Evolutionary conservation across 805 yeast genomes (phyloP), one percentile per base, ranked within the genome.

Genomic region (Kluyveromyces starmeri): DNA sequence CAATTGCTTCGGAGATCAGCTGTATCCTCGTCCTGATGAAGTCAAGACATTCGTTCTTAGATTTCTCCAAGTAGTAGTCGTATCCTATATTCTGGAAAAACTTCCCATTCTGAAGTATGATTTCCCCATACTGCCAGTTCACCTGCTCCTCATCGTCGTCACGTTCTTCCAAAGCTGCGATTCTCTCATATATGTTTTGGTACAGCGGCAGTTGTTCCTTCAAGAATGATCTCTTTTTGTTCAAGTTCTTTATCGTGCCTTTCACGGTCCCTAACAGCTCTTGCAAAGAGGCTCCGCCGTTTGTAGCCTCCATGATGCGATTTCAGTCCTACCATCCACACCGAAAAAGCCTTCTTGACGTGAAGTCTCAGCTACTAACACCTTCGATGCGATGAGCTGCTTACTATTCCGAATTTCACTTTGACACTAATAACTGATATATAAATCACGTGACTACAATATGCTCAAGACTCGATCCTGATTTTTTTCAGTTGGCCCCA

Each of bases 1-100:
- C 44, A 3, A 69, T 56, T 2, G 72, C 68, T n/a, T 54, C 54
- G 2, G 51, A 50, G 15, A 69, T 53, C 5, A 55, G 35, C 9
- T 20, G 25, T 14, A 52, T 32, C 37, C 53, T 47, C 20, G 46
- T 48, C 13, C 48, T 37, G 13, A 53, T 43, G 42, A 50, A 55
- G 3, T 32, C 39, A 9, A 49, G 27, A 9, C 48, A 47, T 28
- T 55, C 57, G 4, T 39, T 44, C 17, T 27, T 35, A 2, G 39
- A 35, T 28, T 51, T 55, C 32, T 55, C 55, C 11, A 57, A 44
- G 38, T 44, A 58, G 28, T 53, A 55, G 18, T 58, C 63, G 28
- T 52, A 50, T 4, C 63, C 63, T 8, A 58, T 35, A 38, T 47
- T 51, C 28, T 48, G 32, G 24, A 42, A 58, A 3, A 50, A 39